Percentiles rank a stretch among this genome's conserved stretches.
phyloP scores from a whole-genome alignment of 2,329 filamentous ascomycete species.

The Penicillium carneum region DNA sequence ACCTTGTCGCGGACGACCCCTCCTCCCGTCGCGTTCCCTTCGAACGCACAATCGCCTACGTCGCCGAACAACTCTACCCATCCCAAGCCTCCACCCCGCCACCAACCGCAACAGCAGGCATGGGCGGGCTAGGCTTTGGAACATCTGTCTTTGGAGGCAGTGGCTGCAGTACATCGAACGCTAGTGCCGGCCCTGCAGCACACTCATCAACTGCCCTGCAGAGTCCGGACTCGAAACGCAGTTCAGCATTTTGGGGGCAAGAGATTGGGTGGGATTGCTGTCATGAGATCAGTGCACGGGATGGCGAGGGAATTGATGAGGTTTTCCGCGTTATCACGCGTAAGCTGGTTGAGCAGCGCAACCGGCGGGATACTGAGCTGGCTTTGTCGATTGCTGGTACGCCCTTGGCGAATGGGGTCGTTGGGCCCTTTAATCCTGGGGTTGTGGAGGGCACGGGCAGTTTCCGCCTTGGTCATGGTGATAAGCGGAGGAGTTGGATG shows the following conservation, averaged over 20 bases:
- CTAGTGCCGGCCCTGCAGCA: conserved; percentile 31
- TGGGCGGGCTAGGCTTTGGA: conserved; percentile 26
- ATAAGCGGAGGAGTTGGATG: conserved; percentile 72
- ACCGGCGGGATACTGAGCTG: conserved; percentile 59
- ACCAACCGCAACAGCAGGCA: conserved; percentile 60
- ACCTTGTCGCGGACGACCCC: conserved; percentile 87
- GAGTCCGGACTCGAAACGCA: conserved; percentile 55
- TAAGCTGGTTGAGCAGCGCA: conserved; percentile 77
- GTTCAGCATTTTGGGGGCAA: conserved; percentile 74
- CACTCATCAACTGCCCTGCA: conserved; percentile 28
- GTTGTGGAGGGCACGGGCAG: conserved; percentile 60
- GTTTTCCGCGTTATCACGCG: conserved; percentile 90
- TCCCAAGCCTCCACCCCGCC: conserved; percentile 72
- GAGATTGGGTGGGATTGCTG: conserved; percentile 96
- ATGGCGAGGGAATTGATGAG: conserved; percentile 93
- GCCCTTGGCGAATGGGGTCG: conserved; percentile 48
- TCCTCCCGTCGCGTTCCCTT: conserved; percentile 83
- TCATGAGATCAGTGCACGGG: conserved; percentile 94
- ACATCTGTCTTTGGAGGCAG: conserved; percentile 32
- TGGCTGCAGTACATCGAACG: conserved; percentile 36
- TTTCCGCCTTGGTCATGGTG: conserved; percentile 65
- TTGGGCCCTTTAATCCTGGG: conserved; percentile 58
- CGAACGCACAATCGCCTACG: conserved; percentile 93
- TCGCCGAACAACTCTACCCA: conserved; percentile 87
- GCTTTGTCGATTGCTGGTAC: conserved; percentile 56